Evolutionary conservation across 202 grass and related monocot species (phyloP).

Genomic region (Dendrocalamus latiflorus): DNA sequence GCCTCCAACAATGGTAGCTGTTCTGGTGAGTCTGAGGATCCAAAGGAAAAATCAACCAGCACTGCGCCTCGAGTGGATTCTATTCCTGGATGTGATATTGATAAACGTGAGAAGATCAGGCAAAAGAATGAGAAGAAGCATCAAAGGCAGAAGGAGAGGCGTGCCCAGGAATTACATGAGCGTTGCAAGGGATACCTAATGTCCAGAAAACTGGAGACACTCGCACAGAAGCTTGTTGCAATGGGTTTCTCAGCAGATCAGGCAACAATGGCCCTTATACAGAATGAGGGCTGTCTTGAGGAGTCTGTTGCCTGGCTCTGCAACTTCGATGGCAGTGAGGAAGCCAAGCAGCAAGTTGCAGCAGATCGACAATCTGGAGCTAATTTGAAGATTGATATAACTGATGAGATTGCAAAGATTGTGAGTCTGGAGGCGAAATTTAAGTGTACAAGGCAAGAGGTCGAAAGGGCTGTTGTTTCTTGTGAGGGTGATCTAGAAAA

Average conservation of each 20-base stretch:
- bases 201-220: conserved; percentile 82
- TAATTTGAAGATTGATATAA: conserved; percentile 92
- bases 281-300: conserved; percentile 83
- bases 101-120: conserved; percentile 97
- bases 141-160: conserved; percentile 90
- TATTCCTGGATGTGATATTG: conserved; percentile 69
- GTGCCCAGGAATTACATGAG: conserved; percentile 89
- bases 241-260: conserved; percentile 96
- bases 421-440: conserved; percentile 65
- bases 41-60: conserved; percentile 57
- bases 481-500: conserved; percentile 87
- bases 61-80: conserved; percentile 45
- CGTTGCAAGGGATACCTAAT: conserved; percentile 89
- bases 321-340: conserved; percentile 84
- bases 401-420: conserved; percentile 74
- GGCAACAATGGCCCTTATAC: conserved; percentile 93
- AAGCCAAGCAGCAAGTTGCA: conserved; percentile 66
- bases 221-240: conserved; percentile 76
- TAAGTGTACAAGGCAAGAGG: conserved; percentile 86
- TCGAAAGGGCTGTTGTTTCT: conserved; percentile 93
- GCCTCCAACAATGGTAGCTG: conserved; percentile 86
- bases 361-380: conserved; percentile 50
- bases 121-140: conserved; percentile 99
- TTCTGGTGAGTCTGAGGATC: conserved; percentile 82
- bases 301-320: conserved; percentile 87